These are phyloP conservation scores for Penicillium sp. DNA, from an alignment of 2,329 filamentous ascomycete species.

Conservation along the genomic window DNA sequence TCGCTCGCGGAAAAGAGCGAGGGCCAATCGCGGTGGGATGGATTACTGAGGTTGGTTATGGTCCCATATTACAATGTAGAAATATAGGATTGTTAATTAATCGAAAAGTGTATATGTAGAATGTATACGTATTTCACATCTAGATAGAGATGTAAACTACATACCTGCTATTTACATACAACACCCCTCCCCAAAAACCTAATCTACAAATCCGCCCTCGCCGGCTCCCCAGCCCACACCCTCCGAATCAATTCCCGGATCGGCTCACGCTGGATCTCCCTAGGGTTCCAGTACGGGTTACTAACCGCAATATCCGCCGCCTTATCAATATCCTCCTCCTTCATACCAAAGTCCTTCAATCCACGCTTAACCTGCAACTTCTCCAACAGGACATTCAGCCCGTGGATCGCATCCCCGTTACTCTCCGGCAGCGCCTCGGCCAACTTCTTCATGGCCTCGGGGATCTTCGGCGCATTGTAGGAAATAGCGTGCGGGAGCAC, in stretches of 20 bases:
- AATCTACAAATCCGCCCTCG: slow-evolving; percentile 43
- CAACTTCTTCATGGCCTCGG: slow-evolving; percentile 46
- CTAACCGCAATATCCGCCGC: slow-evolving; percentile 51
- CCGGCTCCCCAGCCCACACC: slow-evolving; percentile 53
- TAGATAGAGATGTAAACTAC: too few species aligned
- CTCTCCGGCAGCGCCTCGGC: slow-evolving; percentile 49
- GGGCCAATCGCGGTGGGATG: too few species aligned
- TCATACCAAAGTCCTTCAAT: slow-evolving; percentile 50
- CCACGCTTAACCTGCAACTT: slow-evolving; percentile 48
- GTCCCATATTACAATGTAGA: too few species aligned
- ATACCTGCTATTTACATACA: neutral
- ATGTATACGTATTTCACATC: too few species aligned
- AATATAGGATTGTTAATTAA: slow-evolving; percentile 8
- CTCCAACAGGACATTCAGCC: slow-evolving; percentile 49
- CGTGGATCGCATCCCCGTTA: slow-evolving; percentile 50
- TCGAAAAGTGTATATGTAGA: neutral
- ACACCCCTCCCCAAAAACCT: neutral
- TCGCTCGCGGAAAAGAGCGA: too few species aligned
- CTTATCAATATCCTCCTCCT: slow-evolving; percentile 53
- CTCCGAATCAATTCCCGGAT: slow-evolving; percentile 51
- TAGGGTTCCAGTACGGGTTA: slow-evolving; percentile 54
- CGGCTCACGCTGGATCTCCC: slow-evolving; percentile 44
- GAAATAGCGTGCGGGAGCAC: slow-evolving; percentile 55
- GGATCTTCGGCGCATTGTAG: slow-evolving; percentile 52
- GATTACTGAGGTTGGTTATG: too few species aligned